These are phyloP conservation scores for Cyclotella cryptica DNA, from an alignment of 108 stramenopile species.

Conservation along the genomic window DNA sequence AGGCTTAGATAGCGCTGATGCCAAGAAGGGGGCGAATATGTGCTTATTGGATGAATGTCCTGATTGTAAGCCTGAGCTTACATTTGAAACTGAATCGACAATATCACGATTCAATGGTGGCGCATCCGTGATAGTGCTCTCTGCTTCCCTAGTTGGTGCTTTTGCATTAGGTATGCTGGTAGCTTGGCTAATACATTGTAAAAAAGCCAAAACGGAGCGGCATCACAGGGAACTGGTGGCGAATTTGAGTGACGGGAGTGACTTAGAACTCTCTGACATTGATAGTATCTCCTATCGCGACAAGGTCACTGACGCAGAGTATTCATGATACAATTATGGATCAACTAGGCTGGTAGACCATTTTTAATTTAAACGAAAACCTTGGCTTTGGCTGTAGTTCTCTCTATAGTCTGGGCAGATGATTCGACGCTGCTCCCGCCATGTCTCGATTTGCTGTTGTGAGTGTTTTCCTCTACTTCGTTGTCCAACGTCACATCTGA, in stretches of 20 bases:
- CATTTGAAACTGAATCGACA: neutral
- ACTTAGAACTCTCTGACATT: conserved; percentile 43
- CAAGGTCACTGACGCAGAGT: conserved; percentile 23
- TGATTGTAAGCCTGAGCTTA: conserved; percentile 35
- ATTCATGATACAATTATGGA: conserved; percentile 3
- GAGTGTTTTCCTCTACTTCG: too few species aligned
- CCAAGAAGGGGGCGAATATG: conserved; percentile 27
- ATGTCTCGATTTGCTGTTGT: neutral
- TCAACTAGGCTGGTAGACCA: neutral
- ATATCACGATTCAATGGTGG: neutral
- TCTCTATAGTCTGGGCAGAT: too few species aligned
- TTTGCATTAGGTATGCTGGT: conserved; percentile 31
- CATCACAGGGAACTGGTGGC: conserved; percentile 27
- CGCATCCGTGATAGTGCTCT: neutral
- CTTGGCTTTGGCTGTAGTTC: too few species aligned
- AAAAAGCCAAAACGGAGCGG: conserved; percentile 3
- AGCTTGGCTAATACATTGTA: conserved; percentile 11
- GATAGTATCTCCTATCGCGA: conserved; percentile 32
- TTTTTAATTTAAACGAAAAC: neutral
- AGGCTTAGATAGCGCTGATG: conserved; percentile 25
- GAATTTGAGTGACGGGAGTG: conserved; percentile 16
- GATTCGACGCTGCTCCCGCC: neutral
- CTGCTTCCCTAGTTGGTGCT: conserved; percentile 26
- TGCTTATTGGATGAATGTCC: conserved; percentile 49
- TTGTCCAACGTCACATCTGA: too few species aligned